Evolutionary conservation across 306 rosid genomes (phyloP).

Genomic region (Vigna nakashimae): DNA sequence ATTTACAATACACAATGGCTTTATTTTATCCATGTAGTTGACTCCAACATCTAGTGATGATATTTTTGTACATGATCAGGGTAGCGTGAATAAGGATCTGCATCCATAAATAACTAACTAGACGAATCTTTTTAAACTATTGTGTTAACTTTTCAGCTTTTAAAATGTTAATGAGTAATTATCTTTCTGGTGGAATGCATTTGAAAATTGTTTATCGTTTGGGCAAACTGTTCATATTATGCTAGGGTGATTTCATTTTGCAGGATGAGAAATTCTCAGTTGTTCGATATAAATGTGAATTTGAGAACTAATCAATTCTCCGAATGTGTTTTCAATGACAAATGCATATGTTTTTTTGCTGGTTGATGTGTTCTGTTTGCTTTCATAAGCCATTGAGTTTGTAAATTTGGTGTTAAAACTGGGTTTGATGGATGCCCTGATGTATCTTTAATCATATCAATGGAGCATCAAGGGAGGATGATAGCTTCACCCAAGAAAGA

Average conservation of each 20-base stretch:
- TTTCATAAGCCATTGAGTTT: slow-evolving; percentile 12
- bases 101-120: slow-evolving; percentile 4
- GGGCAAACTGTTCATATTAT: background rate
- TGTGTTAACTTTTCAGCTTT: background rate
- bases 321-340: background rate
- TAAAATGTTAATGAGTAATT: background rate
- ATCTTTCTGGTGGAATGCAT: background rate
- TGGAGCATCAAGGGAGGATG: too few relatives aligned
- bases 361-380: slow-evolving; percentile 7
- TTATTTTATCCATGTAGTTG: background rate
- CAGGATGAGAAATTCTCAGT: background rate
- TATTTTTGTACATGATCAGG: background rate
- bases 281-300: background rate
- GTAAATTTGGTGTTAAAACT: slow-evolving; percentile 21
- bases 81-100: background rate
- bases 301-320: background rate
- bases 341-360: slow-evolving; percentile 24
- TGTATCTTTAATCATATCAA: background rate
- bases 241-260: background rate
- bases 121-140: background rate
- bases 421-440: background rate
- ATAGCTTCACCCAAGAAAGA: background rate
- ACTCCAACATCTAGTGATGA: background rate
- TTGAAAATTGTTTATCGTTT: background rate
- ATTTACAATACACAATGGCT: too few relatives aligned